Base-by-base conservation (phyloP, 345 rosid genomes). In the Microthlaspi erraticum region DNA sequence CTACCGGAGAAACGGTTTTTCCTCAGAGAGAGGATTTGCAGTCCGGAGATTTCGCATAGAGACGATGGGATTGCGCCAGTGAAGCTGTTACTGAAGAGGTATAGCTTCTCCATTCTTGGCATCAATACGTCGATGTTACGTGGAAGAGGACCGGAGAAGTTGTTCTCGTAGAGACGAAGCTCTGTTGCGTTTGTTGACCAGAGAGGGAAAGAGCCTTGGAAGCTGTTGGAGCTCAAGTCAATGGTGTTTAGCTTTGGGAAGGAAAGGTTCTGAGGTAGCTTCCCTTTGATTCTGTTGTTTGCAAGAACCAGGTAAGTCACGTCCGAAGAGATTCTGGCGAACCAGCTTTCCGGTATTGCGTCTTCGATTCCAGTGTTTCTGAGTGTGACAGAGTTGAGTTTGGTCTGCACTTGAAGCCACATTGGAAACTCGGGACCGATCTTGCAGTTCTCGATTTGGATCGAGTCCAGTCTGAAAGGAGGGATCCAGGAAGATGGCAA, bases 381-480 rank as follows among this genome's bases (percentile, higher is more conserved):
- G 38, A 87, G 65, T 66, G 55, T 59, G 32, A 85, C 78, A n/a
- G 11, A 71, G 70, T 50, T 61, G 33, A 85, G 79, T 31, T 79
- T 42, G 50, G 74, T 85, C 64, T 85, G 92, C 74, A 81, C 74
- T 59, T 77, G 84, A 57, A 87, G 84, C 92, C 92, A 87, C 64
- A 68, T 60, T 2, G 92, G 88, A 66, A 87, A 87, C 4, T 34
- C 46, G 52, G 89, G 88, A 72, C 89, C 88, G 17, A 82, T 70
- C 38, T 38, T 61, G 69, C 88, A 85, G 66, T 85, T 84, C 53
- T 83, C 83, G 11, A 87, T 58, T 44, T 82, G 79, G 63, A 85
- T 76, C 39, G 51, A 26, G 38, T 67, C 73, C 5, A 83, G 79
- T 69, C 74, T 79, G 71, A 87, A 87, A 52, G 90, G 87, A 60